phyloP scores from a whole-genome alignment of 495 filamentous ascomycete species.

The Neurospora sp. region DNA sequence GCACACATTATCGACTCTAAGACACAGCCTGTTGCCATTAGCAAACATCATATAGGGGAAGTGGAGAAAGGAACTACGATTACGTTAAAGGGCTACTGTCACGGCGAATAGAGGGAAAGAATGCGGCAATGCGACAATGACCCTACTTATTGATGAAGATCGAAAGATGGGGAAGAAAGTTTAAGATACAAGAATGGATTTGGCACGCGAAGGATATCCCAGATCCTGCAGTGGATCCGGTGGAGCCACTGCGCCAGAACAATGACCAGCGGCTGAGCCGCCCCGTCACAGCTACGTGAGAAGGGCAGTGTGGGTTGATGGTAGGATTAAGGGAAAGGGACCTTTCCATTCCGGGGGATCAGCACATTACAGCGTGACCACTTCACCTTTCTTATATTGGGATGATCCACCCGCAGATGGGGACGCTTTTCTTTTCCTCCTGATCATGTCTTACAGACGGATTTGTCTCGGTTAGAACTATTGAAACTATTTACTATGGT shows the following conservation, averaged over 20 bases:
- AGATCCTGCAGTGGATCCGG: no score
- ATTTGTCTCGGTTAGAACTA: no score
- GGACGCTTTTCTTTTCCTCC: not conserved
- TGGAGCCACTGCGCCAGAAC: no score
- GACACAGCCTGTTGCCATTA: not conserved
- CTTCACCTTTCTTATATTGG: not conserved
- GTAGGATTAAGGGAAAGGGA: not conserved
- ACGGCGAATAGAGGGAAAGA: no score
- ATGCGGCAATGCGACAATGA: no score
- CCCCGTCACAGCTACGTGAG: no score
- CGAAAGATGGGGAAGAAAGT: no score
- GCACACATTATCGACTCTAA: not conserved
- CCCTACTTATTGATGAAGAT: no score
- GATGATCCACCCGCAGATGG: not conserved
- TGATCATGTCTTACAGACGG: not conserved
- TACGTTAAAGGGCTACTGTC: not conserved
- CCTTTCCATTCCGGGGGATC: not conserved
- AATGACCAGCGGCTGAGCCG: no score
- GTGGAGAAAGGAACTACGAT: not conserved
- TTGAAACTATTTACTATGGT: not conserved
- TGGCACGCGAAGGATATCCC: no score
- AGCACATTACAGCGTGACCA: not conserved
- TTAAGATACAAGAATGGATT: no score
- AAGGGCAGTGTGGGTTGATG: not conserved
- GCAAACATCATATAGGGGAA: not conserved